phyloP scores from a whole-genome alignment of 441 rosid species.

The Adansonia grandidieri region DNA sequence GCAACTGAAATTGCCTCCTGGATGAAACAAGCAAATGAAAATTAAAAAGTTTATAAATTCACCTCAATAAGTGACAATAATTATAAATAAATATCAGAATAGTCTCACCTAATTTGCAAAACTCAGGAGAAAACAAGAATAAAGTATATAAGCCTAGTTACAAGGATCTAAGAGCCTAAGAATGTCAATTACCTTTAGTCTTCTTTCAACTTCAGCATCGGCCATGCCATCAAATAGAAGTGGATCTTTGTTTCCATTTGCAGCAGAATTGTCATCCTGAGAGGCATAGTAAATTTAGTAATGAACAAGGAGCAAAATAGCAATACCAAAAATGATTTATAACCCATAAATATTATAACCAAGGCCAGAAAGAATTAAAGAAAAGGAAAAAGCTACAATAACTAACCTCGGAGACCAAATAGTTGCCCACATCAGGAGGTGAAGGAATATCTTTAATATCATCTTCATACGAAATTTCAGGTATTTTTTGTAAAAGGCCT shows the following conservation, averaged over 20 bases:
- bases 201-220: constrained; percentile 85
- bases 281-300: constrained; percentile 22
- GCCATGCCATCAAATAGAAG: constrained; percentile 82
- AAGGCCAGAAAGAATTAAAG: background rate
- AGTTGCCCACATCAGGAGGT: constrained; percentile 96
- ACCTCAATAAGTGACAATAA: background rate
- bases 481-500: constrained; percentile 73
- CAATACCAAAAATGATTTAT: background rate
- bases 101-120: constrained; percentile 8
- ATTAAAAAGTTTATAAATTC: background rate
- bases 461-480: constrained; percentile 82
- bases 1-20: constrained; percentile 77
- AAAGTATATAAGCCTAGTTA: background rate
- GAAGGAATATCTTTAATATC: constrained; percentile 66
- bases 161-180: constrained; percentile 19
- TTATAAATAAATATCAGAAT: constrained; percentile 21
- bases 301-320: constrained; percentile 13
- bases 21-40: constrained; percentile 14
- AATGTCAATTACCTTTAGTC: constrained; percentile 63
- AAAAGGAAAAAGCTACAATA: too few relatives aligned
- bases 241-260: constrained; percentile 73
- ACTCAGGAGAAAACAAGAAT: background rate
- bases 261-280: constrained; percentile 75
- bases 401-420: constrained; percentile 51
- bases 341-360: background rate